Conservation (phyloP, 1,284 basidiomycete species). For the Cryptococcus sp. region DNA sequence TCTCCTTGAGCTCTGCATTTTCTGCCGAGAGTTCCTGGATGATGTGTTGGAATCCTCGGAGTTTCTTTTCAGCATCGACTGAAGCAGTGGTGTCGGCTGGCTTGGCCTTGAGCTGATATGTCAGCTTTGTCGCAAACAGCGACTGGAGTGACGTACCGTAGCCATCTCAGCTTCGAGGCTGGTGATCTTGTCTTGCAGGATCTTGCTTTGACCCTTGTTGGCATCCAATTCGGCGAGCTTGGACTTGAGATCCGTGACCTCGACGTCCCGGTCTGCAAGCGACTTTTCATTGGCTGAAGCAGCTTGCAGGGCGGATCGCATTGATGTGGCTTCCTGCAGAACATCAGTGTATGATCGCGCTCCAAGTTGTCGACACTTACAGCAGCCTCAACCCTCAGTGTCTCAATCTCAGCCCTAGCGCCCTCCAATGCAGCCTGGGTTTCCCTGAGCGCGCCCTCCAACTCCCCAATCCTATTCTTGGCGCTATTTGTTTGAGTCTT, state of each 20-base stretch:
- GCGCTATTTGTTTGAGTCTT: constrained; percentile 61
- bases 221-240: constrained; percentile 12
- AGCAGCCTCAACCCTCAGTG: constrained; percentile 66
- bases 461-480: constrained; percentile 65
- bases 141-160: constrained; percentile 24
- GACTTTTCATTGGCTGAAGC: constrained; percentile 29
- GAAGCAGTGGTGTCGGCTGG: constrained; percentile 13
- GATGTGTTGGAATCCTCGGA: constrained; percentile 58
- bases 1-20: constrained; percentile 60
- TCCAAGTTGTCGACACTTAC: constrained; percentile 54
- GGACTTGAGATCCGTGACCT: constrained; percentile 23
- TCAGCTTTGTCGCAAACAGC: background rate
- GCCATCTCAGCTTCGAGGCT: constrained; percentile 31
- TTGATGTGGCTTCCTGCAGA: constrained; percentile 37
- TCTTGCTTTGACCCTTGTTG: background rate
- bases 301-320: constrained; percentile 45
- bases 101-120: background rate
- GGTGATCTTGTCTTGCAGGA: constrained; percentile 7
- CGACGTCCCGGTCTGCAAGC: constrained; percentile 27
- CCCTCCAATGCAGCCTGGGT: constrained; percentile 83
- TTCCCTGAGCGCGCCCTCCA: constrained; percentile 83
- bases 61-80: constrained; percentile 39
- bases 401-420: constrained; percentile 87
- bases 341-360: too few species aligned
- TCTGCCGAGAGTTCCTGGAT: constrained; percentile 83